Percentiles rank a stretch among this genome's conserved stretches.
Evolutionary conservation across 345 rosid genomes (phyloP).

Genomic region (Geranium brycei): DNA sequence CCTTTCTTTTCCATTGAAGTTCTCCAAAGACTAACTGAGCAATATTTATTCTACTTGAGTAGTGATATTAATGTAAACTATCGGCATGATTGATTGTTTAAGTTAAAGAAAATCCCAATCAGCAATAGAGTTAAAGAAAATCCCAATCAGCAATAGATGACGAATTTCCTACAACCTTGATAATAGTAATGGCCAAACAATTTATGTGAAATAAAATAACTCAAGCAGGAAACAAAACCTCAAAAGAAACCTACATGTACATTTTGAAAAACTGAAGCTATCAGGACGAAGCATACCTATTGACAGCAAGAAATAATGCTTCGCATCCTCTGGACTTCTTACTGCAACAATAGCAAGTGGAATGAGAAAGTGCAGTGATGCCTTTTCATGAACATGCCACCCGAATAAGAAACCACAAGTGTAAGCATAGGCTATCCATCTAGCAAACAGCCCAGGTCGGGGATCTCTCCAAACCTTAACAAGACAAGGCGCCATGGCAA

Average conservation of each 20-base stretch:
- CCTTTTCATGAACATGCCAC: slow-evolving; percentile 99
- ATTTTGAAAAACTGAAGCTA: neutral
- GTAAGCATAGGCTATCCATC: slow-evolving; percentile 78
- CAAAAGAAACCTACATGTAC: neutral
- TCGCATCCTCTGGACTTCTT: slow-evolving; percentile 70
- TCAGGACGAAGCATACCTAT: slow-evolving; percentile 36
- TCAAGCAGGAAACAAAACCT: slow-evolving; percentile 5
- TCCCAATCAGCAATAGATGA: too few relatives aligned
- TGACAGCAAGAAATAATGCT: slow-evolving; percentile 64
- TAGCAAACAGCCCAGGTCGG: slow-evolving; percentile 31
- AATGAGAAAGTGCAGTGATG: slow-evolving; percentile 77
- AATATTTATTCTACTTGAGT: too few relatives aligned
- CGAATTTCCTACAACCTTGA: too few relatives aligned
- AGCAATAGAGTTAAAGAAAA: too few relatives aligned
- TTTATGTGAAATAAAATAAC: too few relatives aligned
- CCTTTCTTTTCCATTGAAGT: too few relatives aligned
- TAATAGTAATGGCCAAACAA: too few relatives aligned
- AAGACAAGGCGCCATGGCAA: slow-evolving; percentile 67
- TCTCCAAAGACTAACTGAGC: too few relatives aligned
- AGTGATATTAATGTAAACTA: too few relatives aligned
- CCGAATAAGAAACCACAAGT: slow-evolving; percentile 85
- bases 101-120: too few relatives aligned
- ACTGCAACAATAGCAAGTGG: slow-evolving; percentile 68
- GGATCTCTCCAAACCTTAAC: slow-evolving; percentile 67
- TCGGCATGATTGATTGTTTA: too few relatives aligned